Conservation (phyloP, 345 rosid genomes). For the Salix caprea region DNA sequence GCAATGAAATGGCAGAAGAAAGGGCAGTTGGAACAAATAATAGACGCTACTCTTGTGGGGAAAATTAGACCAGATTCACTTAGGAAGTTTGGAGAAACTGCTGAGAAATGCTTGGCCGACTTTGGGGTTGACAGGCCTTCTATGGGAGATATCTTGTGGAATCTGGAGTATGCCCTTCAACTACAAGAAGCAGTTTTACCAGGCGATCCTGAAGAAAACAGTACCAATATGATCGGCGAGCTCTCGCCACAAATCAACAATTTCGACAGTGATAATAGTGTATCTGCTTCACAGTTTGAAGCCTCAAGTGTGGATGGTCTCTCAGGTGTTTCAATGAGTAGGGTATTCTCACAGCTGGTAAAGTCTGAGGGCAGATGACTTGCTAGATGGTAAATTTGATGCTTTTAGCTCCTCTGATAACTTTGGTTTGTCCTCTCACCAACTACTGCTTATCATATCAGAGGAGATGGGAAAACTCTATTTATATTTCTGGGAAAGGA, state of each 20-base stretch:
- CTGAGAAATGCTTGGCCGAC: constrained; percentile 86
- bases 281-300: constrained; percentile 36
- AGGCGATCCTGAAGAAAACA: constrained; percentile 63
- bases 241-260: constrained; percentile 52
- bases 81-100: constrained; percentile 78
- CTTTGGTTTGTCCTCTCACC: neutral
- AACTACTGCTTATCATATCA: neutral
- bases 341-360: constrained; percentile 77
- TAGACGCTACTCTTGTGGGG: constrained; percentile 56
- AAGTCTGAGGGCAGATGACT: constrained; percentile 74
- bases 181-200: constrained; percentile 60
- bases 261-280: constrained; percentile 37
- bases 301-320: constrained; percentile 42
- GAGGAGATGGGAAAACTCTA: neutral
- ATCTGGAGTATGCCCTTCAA: constrained; percentile 81
- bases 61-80: constrained; percentile 67
- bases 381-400: neutral
- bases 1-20: constrained; percentile 87
- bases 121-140: constrained; percentile 77
- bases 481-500: neutral
- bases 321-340: constrained; percentile 66
- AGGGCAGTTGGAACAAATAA: constrained; percentile 76
- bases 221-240: constrained; percentile 67
- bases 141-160: constrained; percentile 91
- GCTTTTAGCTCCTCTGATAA: neutral